These are phyloP conservation scores for Tricholoma hemisulphureum DNA, from an alignment of 768 basidiomycete genomes.

Conservation along the genomic window DNA sequence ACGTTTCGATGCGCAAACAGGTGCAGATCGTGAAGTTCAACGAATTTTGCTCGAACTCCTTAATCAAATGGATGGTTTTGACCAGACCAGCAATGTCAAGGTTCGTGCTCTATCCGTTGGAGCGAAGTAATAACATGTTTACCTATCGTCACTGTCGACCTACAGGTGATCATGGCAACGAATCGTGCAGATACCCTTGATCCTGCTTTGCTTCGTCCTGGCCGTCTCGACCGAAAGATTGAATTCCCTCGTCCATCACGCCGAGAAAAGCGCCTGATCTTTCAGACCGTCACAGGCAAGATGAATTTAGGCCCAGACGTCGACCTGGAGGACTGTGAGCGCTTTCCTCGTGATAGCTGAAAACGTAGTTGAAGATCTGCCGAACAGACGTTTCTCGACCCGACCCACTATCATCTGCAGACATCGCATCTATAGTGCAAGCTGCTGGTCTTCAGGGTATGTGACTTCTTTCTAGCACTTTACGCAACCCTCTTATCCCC, in stretches of 20 bases:
- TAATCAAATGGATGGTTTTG: slow-evolving; percentile 99
- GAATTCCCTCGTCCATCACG: slow-evolving; percentile 95
- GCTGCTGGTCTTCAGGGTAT: slow-evolving; percentile 95
- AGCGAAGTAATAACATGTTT: neutral
- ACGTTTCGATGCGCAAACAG: slow-evolving; percentile 98
- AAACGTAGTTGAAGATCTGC: slow-evolving; percentile 11
- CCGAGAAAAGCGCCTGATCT: slow-evolving; percentile 93
- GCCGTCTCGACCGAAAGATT: slow-evolving; percentile 97
- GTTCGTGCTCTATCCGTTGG: slow-evolving; percentile 39
- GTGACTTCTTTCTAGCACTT: neutral
- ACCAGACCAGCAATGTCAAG: slow-evolving; percentile 98
- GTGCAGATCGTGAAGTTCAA: slow-evolving; percentile 98
- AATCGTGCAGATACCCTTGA: slow-evolving; percentile 98
- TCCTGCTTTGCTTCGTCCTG: slow-evolving; percentile 94
- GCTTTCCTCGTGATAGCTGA: neutral
- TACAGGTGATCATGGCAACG: slow-evolving; percentile 98
- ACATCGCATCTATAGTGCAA: slow-evolving; percentile 94
- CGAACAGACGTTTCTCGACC: slow-evolving; percentile 89
- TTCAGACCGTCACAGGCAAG: slow-evolving; percentile 95
- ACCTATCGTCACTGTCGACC: neutral
- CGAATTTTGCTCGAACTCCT: slow-evolving; percentile 95
- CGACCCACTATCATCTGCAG: slow-evolving; percentile 92
- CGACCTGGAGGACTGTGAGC: slow-evolving; percentile 95
- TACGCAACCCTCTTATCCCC: slow-evolving; percentile 4
- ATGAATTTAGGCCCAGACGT: slow-evolving; percentile 99